Evolutionary conservation across 345 rosid species (phyloP).

Genomic region (Euphorbia peplus): DNA sequence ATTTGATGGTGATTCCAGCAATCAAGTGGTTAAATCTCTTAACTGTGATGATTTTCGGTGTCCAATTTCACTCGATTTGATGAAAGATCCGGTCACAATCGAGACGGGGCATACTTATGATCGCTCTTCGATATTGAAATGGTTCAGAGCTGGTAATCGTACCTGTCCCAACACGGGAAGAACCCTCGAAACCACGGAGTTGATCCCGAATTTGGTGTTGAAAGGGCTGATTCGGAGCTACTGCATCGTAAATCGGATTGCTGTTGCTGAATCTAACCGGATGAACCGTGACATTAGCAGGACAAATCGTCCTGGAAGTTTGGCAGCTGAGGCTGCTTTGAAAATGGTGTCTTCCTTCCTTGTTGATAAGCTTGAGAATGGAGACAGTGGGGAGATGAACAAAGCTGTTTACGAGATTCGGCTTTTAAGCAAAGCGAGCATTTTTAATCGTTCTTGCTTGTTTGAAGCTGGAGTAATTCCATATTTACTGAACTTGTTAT

Average conservation of each 20-base stretch:
- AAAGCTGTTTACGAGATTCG: constrained; percentile 66
- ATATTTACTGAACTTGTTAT: constrained; percentile 40
- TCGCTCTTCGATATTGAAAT: constrained; percentile 18
- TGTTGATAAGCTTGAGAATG: constrained; percentile 39
- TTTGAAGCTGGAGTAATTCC: constrained; percentile 58
- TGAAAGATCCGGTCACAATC: constrained; percentile 25
- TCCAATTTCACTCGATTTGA: constrained; percentile 22
- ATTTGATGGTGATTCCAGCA: background rate
- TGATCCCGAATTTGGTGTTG: constrained; percentile 11
- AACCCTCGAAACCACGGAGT: background rate
- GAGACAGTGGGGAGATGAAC: constrained; percentile 34
- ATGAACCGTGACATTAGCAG: constrained; percentile 38
- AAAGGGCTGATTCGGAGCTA: constrained; percentile 27
- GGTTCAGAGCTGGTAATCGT: constrained; percentile 19
- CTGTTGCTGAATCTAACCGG: constrained; percentile 20
- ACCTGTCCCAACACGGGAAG: constrained; percentile 19
- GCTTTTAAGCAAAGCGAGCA: constrained; percentile 57
- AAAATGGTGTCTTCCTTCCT: constrained; percentile 48
- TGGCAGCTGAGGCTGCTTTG: constrained; percentile 54
- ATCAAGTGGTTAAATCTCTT: constrained; percentile 25
- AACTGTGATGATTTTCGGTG: constrained; percentile 37
- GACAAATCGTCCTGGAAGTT: constrained; percentile 42
- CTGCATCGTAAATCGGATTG: constrained; percentile 42
- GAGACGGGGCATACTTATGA: constrained; percentile 23
- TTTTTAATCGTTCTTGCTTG: constrained; percentile 64